phyloP scores from a whole-genome alignment of 257 asterid genomes.

The Plantago major region DNA sequence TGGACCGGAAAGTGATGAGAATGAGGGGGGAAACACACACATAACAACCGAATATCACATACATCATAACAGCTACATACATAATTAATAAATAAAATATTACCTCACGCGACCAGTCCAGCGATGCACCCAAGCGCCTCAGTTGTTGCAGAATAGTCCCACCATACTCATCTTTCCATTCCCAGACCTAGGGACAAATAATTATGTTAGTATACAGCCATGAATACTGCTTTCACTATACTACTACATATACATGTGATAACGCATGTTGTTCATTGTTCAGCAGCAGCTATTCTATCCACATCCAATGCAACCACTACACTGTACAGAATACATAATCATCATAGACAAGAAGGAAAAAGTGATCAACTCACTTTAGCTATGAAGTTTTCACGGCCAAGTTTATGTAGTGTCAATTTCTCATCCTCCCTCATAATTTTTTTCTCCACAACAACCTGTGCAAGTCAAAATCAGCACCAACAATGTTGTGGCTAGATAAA shows the following conservation, averaged over 20 bases:
- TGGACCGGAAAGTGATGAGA: slow-evolving; percentile 5
- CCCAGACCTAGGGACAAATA: slow-evolving; percentile 63
- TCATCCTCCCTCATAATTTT: slow-evolving; percentile 27
- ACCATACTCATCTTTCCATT: slow-evolving; percentile 86
- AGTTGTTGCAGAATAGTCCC: slow-evolving; percentile 86
- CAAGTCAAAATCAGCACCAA: too few species aligned
- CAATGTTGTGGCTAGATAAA: too few species aligned
- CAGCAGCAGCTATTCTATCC: too few species aligned
- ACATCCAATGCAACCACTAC: background rate
- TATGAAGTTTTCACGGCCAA: slow-evolving; percentile 67
- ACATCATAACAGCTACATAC: background rate
- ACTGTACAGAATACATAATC: background rate
- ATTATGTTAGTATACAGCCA: background rate
- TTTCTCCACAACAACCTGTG: slow-evolving; percentile 90
- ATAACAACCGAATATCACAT: background rate
- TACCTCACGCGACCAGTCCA: slow-evolving; percentile 97
- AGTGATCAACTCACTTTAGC: slow-evolving; percentile 52
- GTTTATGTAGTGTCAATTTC: slow-evolving; percentile 72
- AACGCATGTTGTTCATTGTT: background rate
- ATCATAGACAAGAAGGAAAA: background rate
- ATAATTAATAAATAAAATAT: background rate
- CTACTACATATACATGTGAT: too few species aligned
- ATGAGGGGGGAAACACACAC: slow-evolving; percentile 1
- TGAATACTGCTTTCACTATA: too few species aligned
- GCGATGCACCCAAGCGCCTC: slow-evolving; percentile 88